These are phyloP conservation scores for Mitragyna speciosa DNA, from an alignment of 257 asterid species.

Conservation along the genomic window DNA sequence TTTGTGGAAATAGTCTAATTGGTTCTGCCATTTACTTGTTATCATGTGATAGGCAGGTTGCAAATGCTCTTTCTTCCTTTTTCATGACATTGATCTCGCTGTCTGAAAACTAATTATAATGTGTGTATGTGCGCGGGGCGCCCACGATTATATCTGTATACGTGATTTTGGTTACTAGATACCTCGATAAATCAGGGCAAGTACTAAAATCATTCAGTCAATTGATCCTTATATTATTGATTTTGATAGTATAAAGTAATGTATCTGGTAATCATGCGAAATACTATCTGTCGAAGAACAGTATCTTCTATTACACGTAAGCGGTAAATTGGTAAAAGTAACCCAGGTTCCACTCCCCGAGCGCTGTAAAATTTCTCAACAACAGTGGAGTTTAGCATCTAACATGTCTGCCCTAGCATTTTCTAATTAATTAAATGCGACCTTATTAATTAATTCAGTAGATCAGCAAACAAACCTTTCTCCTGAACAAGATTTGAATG, in stretches of 20 bases:
- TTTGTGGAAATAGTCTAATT: neutral
- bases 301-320: neutral
- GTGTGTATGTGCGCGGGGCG: no score
- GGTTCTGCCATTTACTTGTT: neutral
- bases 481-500: neutral
- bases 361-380: neutral
- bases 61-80: neutral
- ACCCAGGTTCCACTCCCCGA: neutral
- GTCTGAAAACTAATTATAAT: no score
- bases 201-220: neutral
- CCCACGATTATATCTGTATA: no score
- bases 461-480: neutral
- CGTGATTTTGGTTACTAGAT: neutral
- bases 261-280: neutral
- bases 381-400: neutral
- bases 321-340: neutral
- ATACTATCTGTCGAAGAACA: neutral
- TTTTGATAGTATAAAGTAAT: neutral
- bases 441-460: no score
- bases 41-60: neutral
- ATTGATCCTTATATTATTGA: neutral
- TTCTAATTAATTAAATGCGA: neutral
- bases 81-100: neutral
- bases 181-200: neutral
- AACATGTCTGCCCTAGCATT: neutral